phyloP scores from a whole-genome alignment of 768 basidiomycete species.

The Chalciporus pseudorubinellus region DNA sequence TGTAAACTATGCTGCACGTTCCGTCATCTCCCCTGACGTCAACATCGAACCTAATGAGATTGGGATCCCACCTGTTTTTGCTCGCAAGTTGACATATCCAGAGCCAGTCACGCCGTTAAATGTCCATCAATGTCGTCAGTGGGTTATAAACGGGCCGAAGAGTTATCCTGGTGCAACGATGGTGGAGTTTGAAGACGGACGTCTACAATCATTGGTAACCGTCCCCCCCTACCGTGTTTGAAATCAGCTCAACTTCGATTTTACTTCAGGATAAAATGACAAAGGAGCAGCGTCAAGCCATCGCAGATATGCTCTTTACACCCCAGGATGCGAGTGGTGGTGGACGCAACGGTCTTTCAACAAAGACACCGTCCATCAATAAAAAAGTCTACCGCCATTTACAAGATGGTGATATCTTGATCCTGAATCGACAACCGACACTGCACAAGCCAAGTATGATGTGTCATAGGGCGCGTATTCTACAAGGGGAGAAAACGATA shows the following conservation, averaged over 20 bases:
- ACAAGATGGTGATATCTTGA: constrained; percentile 90
- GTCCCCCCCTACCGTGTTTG: not conserved
- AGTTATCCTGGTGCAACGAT: constrained; percentile 90
- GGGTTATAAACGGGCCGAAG: constrained; percentile 88
- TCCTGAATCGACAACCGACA: constrained; percentile 97
- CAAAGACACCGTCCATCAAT: constrained; percentile 78
- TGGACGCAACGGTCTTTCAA: constrained; percentile 58
- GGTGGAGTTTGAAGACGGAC: constrained; percentile 95
- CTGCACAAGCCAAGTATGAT: constrained; percentile 99
- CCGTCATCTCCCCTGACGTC: constrained; percentile 99
- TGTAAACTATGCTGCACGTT: constrained; percentile 98
- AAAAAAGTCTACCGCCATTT: constrained; percentile 98
- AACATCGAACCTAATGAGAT: constrained; percentile 99
- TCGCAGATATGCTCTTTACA: constrained; percentile 92
- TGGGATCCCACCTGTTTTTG: constrained; percentile 96
- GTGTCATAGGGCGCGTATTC: constrained; percentile 89
- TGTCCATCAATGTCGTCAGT: constrained; percentile 80
- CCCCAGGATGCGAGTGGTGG: constrained; percentile 66
- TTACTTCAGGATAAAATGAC: constrained; percentile 71
- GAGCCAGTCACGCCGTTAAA: constrained; percentile 95
- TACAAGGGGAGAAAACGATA: constrained; percentile 97
- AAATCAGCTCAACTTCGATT: constrained; percentile 4
- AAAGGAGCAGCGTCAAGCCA: constrained; percentile 87
- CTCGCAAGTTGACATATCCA: constrained; percentile 93
- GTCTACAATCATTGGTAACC: constrained; percentile 73